Evolutionary conservation across 2,329 filamentous ascomycete species (phyloP), one percentile per base, ranked within the genome.

Genomic region (Shiraia bambusicola): DNA sequence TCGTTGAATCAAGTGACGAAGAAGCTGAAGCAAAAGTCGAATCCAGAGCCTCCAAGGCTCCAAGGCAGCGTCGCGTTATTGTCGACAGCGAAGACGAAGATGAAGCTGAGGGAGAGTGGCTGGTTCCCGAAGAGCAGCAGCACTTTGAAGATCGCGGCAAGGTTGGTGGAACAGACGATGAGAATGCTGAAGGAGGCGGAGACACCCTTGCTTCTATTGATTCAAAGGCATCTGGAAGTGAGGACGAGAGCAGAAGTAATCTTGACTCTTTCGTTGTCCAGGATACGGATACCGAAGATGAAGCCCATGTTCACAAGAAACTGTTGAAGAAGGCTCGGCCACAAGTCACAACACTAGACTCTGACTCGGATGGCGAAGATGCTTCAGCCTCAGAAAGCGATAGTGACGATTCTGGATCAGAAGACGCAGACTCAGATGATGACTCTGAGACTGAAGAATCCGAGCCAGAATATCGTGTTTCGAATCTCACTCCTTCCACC

Each of bases 121-220:
- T 95, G 29, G 87, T 91, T 3, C 78, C 82, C 0, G 83, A 86
- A 42, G 76, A 80, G 8, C 76, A 93, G 59, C 82, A 79, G 31
- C 75, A 77, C 0, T 62, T 75, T 1, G 61, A 83, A 3, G 73
- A 75, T n/a, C 75, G 91, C 12, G 88, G 87, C 34, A 86, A 84
- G 62, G 86, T 87, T 31, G 89, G 88, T n/a, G 88, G 87, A 3
- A 80, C 82, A n/a, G 86, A 89, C 37, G 88, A 95, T 49, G 89
- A 95, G 66, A 82, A 95, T 61, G 88, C 86, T 2, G 91, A 95
- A 63, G 89, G 89, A 2, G 88, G 86, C 3, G 91, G 89, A 15
- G 87, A 94, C 42, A 88, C 82, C 65, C 76, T 95, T 35, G 79
- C 79, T 27, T 82, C 84, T 0, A 82, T 87, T 22, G 87, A 93